Evolutionary conservation across 169 alveolate species (phyloP), one percentile per base, ranked within the genome.

Genomic region (Cryptosporidium muris): DNA sequence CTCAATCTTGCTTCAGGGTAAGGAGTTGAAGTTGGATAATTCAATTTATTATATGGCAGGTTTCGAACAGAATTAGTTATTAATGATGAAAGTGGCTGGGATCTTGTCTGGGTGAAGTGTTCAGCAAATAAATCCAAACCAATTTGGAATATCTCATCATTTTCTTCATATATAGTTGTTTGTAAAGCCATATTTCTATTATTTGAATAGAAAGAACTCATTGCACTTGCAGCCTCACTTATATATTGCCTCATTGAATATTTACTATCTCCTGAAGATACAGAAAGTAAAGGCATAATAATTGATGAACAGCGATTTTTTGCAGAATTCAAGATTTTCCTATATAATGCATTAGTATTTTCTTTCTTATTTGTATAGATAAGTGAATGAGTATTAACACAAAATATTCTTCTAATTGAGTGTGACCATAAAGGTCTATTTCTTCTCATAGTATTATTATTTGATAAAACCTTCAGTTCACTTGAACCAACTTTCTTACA

Each of bases 401-500:
- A 74, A 42, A 45, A 74, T 4, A 74, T 68, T 9, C 74, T 74
- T 25, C 64, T 43, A 4, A 74, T 16, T 25, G 40, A 3, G 12
- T 2, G 2, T 51, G 49, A 14, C 66, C 67, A 74, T 37, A 65
- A 42, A 16, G 14, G 9, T 2, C 49, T 16, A 4, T 2, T 14
- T 40, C 43, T 16, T 4, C 36, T 45, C 3, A 25, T 42, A 34
- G 74, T 42, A 25, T 74, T 37, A 7, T 63, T 7, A n/a, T 64
- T 64, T n/a, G 47, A 42, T 6, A 74, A 43, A 2, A 74, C 85
- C 47, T 58, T 74, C 43, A 74, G 16, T 58, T 74, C 85, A 2
- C 74, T 58, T 9, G 74, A 58, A 2, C 85, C 85, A 43, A 74
- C 85, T 34, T 60, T 43, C 14, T 25, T 58, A 25, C 85, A 74